Conservation (phyloP, 73 alveolate species). For the Effrenium voratum region DNA sequence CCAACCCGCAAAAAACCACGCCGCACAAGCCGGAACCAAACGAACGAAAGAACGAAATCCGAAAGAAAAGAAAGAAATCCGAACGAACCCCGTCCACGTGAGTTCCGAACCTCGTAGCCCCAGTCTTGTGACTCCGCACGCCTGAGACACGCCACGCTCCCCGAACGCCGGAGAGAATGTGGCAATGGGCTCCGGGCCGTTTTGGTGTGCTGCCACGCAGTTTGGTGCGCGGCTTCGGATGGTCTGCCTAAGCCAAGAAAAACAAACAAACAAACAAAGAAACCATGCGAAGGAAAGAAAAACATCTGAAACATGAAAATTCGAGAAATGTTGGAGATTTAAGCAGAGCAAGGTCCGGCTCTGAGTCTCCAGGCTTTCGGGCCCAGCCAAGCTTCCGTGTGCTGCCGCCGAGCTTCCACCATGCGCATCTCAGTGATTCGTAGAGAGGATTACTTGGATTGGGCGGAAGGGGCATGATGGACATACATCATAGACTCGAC, state of each 20-base stretch:
- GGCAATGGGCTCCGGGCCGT: neutral
- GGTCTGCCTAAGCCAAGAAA: neutral
- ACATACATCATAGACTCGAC: neutral
- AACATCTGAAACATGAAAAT: neutral
- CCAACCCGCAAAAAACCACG: no score
- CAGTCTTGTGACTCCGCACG: no score
- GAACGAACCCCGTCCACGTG: no score
- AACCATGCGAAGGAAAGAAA: neutral
- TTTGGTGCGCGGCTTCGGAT: constrained; percentile 9
- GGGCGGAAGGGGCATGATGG: neutral
- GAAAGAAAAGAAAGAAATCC: no score
- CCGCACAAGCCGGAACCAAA: no score
- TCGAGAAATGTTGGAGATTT: neutral
- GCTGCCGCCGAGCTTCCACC: neutral
- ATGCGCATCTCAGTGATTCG: neutral
- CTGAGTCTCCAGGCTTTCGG: neutral
- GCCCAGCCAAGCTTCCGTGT: neutral
- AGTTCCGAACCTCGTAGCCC: no score
- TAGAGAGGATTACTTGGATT: neutral
- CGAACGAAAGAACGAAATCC: no score
- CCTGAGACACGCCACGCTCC: no score
- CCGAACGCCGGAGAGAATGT: no score
- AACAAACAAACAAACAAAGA: no score
- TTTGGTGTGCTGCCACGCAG: neutral
- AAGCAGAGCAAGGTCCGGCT: neutral